These are phyloP conservation scores for Vigna mungo DNA, from an alignment of 306 rosid genomes.

Conservation along the genomic window DNA sequence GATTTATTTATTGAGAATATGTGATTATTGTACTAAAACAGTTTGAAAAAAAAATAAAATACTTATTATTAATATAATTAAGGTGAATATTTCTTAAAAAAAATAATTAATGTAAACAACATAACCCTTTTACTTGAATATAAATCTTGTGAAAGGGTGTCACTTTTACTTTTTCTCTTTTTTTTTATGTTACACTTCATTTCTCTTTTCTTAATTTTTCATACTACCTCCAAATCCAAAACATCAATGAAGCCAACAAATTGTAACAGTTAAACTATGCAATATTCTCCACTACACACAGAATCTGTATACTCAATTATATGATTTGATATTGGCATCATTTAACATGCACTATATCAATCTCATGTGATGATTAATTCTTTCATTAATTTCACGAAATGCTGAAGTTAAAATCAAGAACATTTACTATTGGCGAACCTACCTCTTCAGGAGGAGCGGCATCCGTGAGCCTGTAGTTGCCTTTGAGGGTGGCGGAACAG, in stretches of 20 bases:
- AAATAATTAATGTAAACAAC: no score
- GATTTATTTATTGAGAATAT: no score
- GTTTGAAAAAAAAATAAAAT: no score
- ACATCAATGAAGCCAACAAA: not conserved
- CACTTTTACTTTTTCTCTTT: no score
- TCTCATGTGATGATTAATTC: not conserved
- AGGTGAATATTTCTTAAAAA: no score
- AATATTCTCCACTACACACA: not conserved
- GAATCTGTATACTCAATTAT: not conserved
- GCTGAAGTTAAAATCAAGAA: not conserved
- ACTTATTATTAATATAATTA: no score
- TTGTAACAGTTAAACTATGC: not conserved
- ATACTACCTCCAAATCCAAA: no score
- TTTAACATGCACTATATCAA: not conserved
- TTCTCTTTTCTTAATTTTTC: no score
- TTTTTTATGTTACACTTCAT: no score
- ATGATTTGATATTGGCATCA: not conserved
- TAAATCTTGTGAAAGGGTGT: no score
- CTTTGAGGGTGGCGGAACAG: constrained; percentile 90
- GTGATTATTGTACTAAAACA: no score
- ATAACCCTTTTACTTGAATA: no score
- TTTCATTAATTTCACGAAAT: not conserved
- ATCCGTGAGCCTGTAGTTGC: constrained; percentile 69
- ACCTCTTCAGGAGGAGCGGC: constrained; percentile 70
- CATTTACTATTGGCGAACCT: not conserved